These are phyloP conservation scores for Leucaena leucocephala DNA, from an alignment of 306 rosid genomes.

Conservation along the genomic window DNA sequence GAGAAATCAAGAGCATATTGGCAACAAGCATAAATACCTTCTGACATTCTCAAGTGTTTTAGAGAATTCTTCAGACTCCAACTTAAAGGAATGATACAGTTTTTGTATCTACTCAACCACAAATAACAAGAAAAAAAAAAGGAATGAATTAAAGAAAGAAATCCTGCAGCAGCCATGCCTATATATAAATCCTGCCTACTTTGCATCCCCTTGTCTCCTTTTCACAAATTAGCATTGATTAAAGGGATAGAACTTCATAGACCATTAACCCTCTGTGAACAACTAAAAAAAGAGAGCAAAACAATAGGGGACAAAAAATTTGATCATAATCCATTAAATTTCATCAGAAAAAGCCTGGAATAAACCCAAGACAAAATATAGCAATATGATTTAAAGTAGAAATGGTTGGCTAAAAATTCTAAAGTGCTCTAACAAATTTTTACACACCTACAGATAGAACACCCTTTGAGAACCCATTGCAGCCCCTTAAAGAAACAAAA, in stretches of 20 bases:
- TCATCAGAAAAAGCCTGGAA: not conserved
- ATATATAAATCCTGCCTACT: not conserved
- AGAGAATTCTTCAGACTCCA: not conserved
- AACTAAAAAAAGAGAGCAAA: not conserved
- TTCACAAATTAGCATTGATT: not conserved
- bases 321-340: not conserved
- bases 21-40: not conserved
- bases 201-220: not conserved
- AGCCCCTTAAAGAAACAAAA: not conserved
- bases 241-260: not conserved
- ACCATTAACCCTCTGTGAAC: not conserved
- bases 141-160: not conserved
- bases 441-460: not conserved
- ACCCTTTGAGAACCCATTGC: not conserved
- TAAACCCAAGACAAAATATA: not conserved
- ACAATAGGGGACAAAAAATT: not conserved
- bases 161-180: not conserved
- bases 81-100: not conserved
- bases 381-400: not conserved
- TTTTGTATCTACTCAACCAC: not conserved
- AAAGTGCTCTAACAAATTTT: not conserved
- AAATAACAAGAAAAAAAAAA: not conserved
- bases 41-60: not conserved
- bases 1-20: not conserved
- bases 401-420: not conserved